Percentiles rank a stretch among this genome's conserved stretches.
These are phyloP conservation scores for Keqinozyma sinolaborantium DNA, from an alignment of 1,139 yeast species.

Conservation along the genomic window DNA sequence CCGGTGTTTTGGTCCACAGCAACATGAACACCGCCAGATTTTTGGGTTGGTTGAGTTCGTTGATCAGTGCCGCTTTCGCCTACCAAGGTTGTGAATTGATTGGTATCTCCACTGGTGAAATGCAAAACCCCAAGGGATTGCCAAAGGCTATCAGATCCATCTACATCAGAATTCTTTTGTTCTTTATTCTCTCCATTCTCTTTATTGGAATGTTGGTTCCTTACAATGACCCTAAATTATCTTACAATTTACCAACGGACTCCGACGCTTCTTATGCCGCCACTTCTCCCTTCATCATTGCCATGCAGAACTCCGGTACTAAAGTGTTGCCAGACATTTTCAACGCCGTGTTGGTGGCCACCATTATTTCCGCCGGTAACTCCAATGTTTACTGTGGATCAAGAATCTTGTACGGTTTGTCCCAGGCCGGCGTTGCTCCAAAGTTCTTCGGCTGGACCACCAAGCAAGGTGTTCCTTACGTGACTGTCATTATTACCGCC, in stretches of 20 bases:
- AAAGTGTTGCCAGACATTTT: constrained; percentile 64
- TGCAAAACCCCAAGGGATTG: constrained; percentile 76
- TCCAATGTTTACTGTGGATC: constrained; percentile 81
- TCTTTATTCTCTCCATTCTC: constrained; percentile 75
- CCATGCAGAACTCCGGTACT: constrained; percentile 69
- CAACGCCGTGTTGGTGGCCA: constrained; percentile 67
- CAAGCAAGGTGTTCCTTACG: constrained; percentile 63
- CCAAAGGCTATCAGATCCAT: constrained; percentile 85
- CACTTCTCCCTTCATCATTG: constrained; percentile 52
- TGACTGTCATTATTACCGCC: constrained; percentile 56
- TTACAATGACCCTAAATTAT: constrained; percentile 54
- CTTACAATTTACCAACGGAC: neutral
- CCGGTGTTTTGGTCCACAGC: constrained; percentile 44
- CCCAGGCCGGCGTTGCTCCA: constrained; percentile 62
- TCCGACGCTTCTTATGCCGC: constrained; percentile 28
- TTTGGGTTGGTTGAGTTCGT: constrained; percentile 61
- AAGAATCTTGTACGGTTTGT: constrained; percentile 65
- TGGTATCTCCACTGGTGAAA: constrained; percentile 88
- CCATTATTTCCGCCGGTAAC: constrained; percentile 77
- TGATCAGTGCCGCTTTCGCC: constrained; percentile 73
- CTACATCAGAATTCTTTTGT: constrained; percentile 72
- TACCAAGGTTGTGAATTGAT: constrained; percentile 80
- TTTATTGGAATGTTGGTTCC: constrained; percentile 86
- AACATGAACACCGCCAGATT: constrained; percentile 53
- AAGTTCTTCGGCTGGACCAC: constrained; percentile 48